Conservation (phyloP, 2,329 filamentous ascomycete genomes). For the Hymenoscyphus linearis region DNA sequence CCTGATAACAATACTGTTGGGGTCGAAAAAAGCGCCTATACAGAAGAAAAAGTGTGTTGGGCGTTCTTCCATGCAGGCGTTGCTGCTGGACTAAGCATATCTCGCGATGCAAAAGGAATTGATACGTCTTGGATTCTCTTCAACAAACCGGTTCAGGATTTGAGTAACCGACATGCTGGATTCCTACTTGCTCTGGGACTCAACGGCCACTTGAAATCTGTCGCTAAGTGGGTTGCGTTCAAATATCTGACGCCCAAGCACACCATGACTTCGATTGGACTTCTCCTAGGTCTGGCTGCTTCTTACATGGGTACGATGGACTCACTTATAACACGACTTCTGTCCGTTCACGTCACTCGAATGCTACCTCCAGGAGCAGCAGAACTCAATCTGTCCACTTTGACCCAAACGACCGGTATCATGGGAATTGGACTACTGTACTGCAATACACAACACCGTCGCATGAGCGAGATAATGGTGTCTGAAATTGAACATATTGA, state of each 20-base stretch:
- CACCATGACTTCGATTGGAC: conserved; percentile 95
- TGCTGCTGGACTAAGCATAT: conserved; percentile 87
- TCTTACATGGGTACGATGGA: conserved; percentile 98
- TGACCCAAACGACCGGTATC: conserved; percentile 92
- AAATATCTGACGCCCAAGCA: conserved; percentile 99
- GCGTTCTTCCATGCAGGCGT: conserved; percentile 97
- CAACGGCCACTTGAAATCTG: conserved; percentile 87
- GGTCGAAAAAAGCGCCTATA: conserved; percentile 82
- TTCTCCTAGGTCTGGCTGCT: conserved; percentile 86
- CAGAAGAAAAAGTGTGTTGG: conserved; percentile 96
- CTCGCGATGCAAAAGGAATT: conserved; percentile 82
- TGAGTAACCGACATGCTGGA: conserved; percentile 94
- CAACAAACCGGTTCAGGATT: conserved; percentile 82
- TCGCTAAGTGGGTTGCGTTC: conserved; percentile 98
- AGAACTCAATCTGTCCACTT: conserved; percentile 85
- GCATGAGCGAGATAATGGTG: conserved; percentile 99
- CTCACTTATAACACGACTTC: conserved; percentile 81
- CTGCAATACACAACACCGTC: conserved; percentile 89
- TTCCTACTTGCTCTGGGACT: conserved; percentile 86
- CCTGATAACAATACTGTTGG: conserved; percentile 88
- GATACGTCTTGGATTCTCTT: conserved; percentile 99
- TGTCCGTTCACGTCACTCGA: conserved; percentile 92
- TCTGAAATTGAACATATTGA: conserved; percentile 92
- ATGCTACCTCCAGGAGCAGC: conserved; percentile 91
- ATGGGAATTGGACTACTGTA: conserved; percentile 97